These are phyloP conservation scores for Dryas alaskensis DNA, from an alignment of 306 rosid species.

Conservation along the genomic window DNA sequence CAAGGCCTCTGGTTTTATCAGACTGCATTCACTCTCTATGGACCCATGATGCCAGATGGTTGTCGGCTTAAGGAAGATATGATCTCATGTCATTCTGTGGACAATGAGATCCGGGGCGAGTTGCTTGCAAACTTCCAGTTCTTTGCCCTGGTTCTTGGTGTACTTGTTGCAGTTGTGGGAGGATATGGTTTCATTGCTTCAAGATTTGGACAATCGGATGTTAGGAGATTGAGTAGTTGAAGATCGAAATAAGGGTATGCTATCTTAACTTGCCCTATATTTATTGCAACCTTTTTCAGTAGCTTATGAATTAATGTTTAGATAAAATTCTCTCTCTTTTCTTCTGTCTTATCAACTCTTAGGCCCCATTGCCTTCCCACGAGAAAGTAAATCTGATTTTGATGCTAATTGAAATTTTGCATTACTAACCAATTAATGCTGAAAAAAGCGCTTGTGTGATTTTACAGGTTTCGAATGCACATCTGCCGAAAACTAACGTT, in stretches of 20 bases:
- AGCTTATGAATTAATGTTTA: background rate
- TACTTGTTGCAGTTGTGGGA: constrained; percentile 56
- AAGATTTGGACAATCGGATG: constrained; percentile 49
- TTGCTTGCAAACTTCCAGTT: constrained; percentile 95
- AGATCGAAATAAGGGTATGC: constrained; percentile 32
- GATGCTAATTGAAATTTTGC: too few species aligned
- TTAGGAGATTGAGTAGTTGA: constrained; percentile 40
- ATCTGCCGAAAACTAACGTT: too few species aligned
- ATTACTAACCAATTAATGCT: too few species aligned
- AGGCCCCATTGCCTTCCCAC: too few species aligned
- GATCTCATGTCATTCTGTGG: constrained; percentile 56
- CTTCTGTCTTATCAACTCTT: too few species aligned
- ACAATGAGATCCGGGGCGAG: constrained; percentile 75
- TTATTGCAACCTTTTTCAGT: background rate
- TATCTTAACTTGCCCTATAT: background rate
- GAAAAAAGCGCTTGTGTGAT: too few species aligned
- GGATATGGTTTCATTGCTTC: constrained; percentile 56
- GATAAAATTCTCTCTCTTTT: too few species aligned
- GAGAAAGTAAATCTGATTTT: too few species aligned
- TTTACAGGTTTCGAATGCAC: too few species aligned
- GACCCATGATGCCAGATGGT: constrained; percentile 92
- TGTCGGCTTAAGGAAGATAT: constrained; percentile 47
- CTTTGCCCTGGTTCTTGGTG: constrained; percentile 47
- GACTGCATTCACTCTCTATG: constrained; percentile 91
- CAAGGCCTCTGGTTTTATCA: constrained; percentile 99